These are phyloP conservation scores for Aurantiochytrium sp. DNA, from an alignment of 108 stramenopile genomes.

Conservation along the genomic window DNA sequence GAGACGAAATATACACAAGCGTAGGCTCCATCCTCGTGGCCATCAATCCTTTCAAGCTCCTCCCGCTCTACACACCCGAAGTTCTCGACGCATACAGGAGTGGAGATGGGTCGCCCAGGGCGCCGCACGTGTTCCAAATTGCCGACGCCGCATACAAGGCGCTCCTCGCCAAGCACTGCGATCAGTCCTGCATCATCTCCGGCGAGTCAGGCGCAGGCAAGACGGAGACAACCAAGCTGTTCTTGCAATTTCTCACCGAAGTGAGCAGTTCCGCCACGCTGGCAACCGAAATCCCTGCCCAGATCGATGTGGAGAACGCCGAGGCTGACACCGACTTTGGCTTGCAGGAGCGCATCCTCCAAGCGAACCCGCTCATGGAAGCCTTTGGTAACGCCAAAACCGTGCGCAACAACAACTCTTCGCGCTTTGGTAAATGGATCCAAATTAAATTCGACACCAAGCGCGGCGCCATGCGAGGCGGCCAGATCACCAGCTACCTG, in stretches of 20 bases:
- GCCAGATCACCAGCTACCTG: slow-evolving; percentile 44
- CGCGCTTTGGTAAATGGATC: slow-evolving; percentile 61
- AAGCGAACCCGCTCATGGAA: slow-evolving; percentile 44
- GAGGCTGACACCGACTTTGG: slow-evolving; percentile 19
- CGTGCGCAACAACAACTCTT: slow-evolving; percentile 41
- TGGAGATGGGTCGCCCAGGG: background rate
- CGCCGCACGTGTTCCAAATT: slow-evolving; percentile 35
- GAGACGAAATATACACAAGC: slow-evolving; percentile 40
- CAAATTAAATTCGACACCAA: slow-evolving; percentile 36
- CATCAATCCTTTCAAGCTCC: slow-evolving; percentile 48
- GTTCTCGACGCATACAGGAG: slow-evolving; percentile 34
- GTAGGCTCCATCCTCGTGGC: slow-evolving; percentile 39
- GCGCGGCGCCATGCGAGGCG: slow-evolving; percentile 11
- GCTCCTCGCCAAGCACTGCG: background rate
- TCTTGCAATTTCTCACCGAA: slow-evolving; percentile 63
- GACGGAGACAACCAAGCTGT: slow-evolving; percentile 61
- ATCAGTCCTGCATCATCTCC: slow-evolving; percentile 39
- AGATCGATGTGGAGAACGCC: slow-evolving; percentile 17
- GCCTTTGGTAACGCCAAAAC: slow-evolving; percentile 47
- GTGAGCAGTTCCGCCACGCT: background rate
- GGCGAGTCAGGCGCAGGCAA: slow-evolving; percentile 52
- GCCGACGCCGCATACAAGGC: slow-evolving; percentile 26
- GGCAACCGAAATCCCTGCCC: background rate
- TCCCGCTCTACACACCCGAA: slow-evolving; percentile 49
- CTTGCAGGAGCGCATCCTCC: slow-evolving; percentile 29